Evolutionary conservation across 306 rosid species (phyloP).

Genomic region (Cucurbita moschata): DNA sequence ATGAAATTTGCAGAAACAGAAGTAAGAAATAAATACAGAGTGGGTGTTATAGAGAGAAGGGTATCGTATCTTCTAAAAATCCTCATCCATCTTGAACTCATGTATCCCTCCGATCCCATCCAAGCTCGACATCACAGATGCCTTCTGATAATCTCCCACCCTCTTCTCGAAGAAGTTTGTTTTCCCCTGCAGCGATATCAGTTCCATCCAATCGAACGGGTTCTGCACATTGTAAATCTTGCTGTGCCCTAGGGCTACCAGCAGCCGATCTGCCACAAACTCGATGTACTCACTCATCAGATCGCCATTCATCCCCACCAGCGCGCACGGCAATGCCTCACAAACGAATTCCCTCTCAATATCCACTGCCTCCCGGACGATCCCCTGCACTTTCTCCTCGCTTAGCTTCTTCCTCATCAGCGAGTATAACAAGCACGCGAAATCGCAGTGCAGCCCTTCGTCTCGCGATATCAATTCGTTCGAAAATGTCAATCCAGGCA

Average conservation of each 20-base stretch:
- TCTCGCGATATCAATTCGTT: conserved; percentile 80
- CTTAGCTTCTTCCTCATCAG: conserved; percentile 13
- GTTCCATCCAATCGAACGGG: conserved; percentile 90
- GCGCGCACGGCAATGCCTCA: conserved; percentile 60
- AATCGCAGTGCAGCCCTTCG: conserved; percentile 71
- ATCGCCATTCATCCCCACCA: conserved; percentile 71
- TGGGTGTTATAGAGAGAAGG: too few relatives aligned
- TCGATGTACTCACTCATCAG: conserved; percentile 67
- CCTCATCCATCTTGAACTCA: too few relatives aligned
- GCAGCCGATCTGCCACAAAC: conserved; percentile 57
- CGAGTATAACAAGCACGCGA: conserved; percentile 57
- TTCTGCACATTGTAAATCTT: conserved; percentile 40
- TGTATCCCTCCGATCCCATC: too few relatives aligned
- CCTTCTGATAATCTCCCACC: conserved; percentile 74
- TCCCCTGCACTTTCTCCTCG: conserved; percentile 20
- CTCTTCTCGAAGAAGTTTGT: conserved; percentile 78
- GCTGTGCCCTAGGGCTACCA: conserved; percentile 41
- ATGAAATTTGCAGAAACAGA: too few relatives aligned
- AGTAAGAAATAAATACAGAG: too few relatives aligned
- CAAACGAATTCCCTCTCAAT: conserved; percentile 70
- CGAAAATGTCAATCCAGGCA: conserved; percentile 69
- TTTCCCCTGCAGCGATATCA: conserved; percentile 72
- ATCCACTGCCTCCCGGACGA: conserved; percentile 44
- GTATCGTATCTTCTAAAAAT: too few relatives aligned
- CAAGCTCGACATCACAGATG: conserved; percentile 4